Evolutionary conservation across 1,139 yeast species (phyloP).

Genomic region (Tardiomyces depauwii): DNA sequence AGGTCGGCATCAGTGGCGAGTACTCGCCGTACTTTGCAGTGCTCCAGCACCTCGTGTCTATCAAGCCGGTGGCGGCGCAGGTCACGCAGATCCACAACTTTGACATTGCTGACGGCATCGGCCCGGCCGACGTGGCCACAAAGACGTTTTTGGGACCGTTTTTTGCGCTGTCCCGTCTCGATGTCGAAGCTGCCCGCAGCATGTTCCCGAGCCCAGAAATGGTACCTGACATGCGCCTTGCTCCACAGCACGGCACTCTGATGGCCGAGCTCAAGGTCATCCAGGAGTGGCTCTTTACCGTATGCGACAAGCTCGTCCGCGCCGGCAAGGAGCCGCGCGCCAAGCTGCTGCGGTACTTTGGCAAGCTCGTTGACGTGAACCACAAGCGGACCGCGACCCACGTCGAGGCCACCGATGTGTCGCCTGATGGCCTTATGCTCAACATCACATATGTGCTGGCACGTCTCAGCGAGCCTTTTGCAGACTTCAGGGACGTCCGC

Average conservation of each 20-base stretch:
- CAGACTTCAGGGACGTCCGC: slow-evolving; percentile 51
- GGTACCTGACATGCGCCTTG: slow-evolving; percentile 9
- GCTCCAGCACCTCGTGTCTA: slow-evolving; percentile 48
- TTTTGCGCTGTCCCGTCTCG: slow-evolving; percentile 63
- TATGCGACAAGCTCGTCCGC: slow-evolving; percentile 67
- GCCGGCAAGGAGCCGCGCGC: slow-evolving; percentile 57
- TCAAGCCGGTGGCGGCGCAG: slow-evolving; percentile 50
- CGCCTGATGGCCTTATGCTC: slow-evolving; percentile 75
- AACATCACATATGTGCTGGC: slow-evolving; percentile 61
- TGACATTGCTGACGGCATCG: slow-evolving; percentile 24
- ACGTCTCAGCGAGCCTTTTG: slow-evolving; percentile 72
- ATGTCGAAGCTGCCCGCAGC: slow-evolving; percentile 20
- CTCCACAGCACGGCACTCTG: slow-evolving; percentile 8
- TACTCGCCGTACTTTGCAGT: slow-evolving; percentile 42
- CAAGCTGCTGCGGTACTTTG: slow-evolving; percentile 56
- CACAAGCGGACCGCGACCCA: slow-evolving; percentile 85
- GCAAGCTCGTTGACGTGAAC: slow-evolving; percentile 60
- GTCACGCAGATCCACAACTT: slow-evolving; percentile 51
- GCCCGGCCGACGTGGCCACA: slow-evolving; percentile 43
- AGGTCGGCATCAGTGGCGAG: slow-evolving; percentile 18
- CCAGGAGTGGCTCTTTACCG: slow-evolving; percentile 39
- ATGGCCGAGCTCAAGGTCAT: slow-evolving; percentile 21
- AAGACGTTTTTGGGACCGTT: slow-evolving; percentile 69
- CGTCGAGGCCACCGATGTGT: slow-evolving; percentile 53
- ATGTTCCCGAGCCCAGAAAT: slow-evolving; percentile 4